Conservation (phyloP, 768 basidiomycete genomes). For the Boletellus sp. region DNA sequence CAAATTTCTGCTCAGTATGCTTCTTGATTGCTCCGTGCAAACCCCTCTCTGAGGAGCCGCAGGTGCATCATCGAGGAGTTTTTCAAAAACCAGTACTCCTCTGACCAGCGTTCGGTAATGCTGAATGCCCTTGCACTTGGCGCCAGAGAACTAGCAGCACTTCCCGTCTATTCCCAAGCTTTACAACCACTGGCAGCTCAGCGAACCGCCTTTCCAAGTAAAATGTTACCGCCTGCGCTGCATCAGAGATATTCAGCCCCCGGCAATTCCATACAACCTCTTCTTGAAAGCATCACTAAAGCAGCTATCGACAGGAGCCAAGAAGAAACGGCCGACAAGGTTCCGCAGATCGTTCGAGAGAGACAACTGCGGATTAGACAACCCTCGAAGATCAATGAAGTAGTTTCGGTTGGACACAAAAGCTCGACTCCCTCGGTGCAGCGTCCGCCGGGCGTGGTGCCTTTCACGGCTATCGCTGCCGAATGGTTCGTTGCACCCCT, state of each 20-base stretch:
- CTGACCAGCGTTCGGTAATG: constrained; percentile 78
- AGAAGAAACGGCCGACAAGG: constrained; percentile 48
- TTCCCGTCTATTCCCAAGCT: constrained; percentile 29
- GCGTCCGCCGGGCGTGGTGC: constrained; percentile 16
- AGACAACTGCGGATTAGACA: constrained; percentile 65
- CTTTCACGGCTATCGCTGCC: constrained; percentile 72
- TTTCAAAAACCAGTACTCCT: constrained; percentile 91
- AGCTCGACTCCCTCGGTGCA: constrained; percentile 12
- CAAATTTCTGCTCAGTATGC: constrained; percentile 75
- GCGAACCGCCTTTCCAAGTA: constrained; percentile 70
- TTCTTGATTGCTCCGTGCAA: neutral
- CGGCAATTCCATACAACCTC: constrained; percentile 43
- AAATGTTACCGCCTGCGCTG: constrained; percentile 64
- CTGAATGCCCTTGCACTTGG: constrained; percentile 85
- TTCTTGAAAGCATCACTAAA: constrained; percentile 62
- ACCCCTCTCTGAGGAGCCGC: constrained; percentile 6
- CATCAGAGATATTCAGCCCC: constrained; percentile 66
- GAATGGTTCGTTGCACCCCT: constrained; percentile 88
- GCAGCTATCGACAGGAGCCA: constrained; percentile 60
- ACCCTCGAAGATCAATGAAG: constrained; percentile 44
- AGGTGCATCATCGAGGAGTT: constrained; percentile 89
- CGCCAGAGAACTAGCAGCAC: constrained; percentile 73
- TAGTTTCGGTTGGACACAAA: constrained; percentile 21
- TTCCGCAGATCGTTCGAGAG: constrained; percentile 66
- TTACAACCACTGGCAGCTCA: constrained; percentile 31